phyloP scores from a whole-genome alignment of 2,329 filamentous ascomycete species.

The Neonectria punicea region DNA sequence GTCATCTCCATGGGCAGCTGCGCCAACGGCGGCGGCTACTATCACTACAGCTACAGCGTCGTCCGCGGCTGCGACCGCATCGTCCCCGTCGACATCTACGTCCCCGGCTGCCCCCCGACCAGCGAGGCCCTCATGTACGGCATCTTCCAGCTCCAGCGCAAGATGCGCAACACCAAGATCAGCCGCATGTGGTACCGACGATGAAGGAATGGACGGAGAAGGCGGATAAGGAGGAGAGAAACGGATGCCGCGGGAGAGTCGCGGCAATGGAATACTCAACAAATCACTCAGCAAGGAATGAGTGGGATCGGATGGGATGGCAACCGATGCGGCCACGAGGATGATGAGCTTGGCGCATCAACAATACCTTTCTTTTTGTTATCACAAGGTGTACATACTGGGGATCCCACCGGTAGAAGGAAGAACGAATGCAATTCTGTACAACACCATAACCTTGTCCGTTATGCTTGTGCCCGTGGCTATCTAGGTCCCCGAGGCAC shows the following conservation, averaged over 20 bases:
- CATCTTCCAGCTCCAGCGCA: constrained; percentile 80
- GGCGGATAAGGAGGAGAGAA: neutral
- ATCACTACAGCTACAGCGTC: constrained; percentile 86
- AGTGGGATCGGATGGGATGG: constrained; percentile 13
- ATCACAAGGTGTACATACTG: constrained; percentile 36
- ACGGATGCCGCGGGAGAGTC: neutral
- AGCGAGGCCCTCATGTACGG: constrained; percentile 73
- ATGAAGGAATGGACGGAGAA: constrained; percentile 46
- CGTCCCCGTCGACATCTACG: constrained; percentile 83
- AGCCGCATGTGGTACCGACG: constrained; percentile 69
- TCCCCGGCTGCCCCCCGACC: constrained; percentile 76
- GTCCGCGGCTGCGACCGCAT: constrained; percentile 80
- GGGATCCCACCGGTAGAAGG: constrained; percentile 33
- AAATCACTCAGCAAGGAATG: constrained; percentile 20
- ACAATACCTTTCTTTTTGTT: constrained; percentile 36
- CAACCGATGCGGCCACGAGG: constrained; percentile 21
- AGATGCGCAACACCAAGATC: constrained; percentile 72
- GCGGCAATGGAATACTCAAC: constrained; percentile 12
- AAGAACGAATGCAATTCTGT: constrained; percentile 38
- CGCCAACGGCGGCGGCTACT: constrained; percentile 87
- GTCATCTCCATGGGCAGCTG: constrained; percentile 86
- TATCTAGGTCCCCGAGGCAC: no score
- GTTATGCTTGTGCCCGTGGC: no score
- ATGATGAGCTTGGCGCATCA: constrained; percentile 18
- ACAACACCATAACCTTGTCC: constrained; percentile 26